These are phyloP conservation scores for Xerocomus potaroensis DNA, from an alignment of 768 basidiomycete species.

Conservation along the genomic window DNA sequence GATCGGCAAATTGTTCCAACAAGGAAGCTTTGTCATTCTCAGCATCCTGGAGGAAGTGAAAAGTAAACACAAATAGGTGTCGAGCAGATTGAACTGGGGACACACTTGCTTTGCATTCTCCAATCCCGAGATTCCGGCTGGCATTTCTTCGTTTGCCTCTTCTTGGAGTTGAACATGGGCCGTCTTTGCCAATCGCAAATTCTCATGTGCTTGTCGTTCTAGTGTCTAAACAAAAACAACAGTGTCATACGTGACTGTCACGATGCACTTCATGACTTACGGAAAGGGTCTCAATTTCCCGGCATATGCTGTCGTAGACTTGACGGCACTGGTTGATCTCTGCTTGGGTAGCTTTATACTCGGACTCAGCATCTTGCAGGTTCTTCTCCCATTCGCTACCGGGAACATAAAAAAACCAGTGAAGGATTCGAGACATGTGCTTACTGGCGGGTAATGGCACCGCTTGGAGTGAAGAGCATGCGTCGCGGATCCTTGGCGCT, in stretches of 20 bases:
- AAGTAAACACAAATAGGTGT: slow-evolving; percentile 1
- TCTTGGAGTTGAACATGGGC: slow-evolving; percentile 42
- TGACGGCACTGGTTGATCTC: slow-evolving; percentile 27
- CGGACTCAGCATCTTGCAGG: slow-evolving; percentile 36
- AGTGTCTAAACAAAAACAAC: slow-evolving; percentile 10
- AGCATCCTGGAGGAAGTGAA: slow-evolving; percentile 44
- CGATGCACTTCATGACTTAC: slow-evolving; percentile 25
- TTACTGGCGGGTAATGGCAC: slow-evolving; percentile 48
- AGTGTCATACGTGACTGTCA: not conserved
- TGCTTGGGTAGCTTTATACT: slow-evolving; percentile 30
- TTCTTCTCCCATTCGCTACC: slow-evolving; percentile 46
- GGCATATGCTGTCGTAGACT: slow-evolving; percentile 28
- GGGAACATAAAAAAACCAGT: not conserved
- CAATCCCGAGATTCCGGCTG: slow-evolving; percentile 55
- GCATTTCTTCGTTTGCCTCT: slow-evolving; percentile 67
- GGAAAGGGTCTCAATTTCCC: slow-evolving; percentile 30
- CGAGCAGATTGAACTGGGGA: not conserved
- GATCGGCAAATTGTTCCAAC: slow-evolving; percentile 45
- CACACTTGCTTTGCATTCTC: slow-evolving; percentile 52
- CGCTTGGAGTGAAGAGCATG: slow-evolving; percentile 50
- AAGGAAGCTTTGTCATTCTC: slow-evolving; percentile 47
- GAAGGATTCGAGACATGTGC: slow-evolving; percentile 11
- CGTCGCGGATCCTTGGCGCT: slow-evolving; percentile 34
- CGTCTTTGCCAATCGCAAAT: slow-evolving; percentile 32
- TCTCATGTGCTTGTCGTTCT: slow-evolving; percentile 22